Evolutionary conservation across 192 early-diverging fungal species (phyloP).

Genomic region (Rhizophagus clarus): DNA sequence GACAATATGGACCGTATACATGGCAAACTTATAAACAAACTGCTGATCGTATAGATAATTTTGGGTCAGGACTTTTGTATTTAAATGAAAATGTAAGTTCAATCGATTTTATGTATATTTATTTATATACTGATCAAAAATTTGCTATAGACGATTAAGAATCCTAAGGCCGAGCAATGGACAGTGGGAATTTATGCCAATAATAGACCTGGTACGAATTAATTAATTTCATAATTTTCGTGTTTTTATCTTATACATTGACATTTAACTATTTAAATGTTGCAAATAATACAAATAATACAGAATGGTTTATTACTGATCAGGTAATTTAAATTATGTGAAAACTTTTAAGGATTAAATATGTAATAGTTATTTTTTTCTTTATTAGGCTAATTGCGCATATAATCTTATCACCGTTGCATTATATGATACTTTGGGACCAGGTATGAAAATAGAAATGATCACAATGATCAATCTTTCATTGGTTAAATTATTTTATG

Average conservation of each 20-base stretch:
- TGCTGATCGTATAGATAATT: constrained; percentile 57
- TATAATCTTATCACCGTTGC: constrained; percentile 73
- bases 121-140: background rate
- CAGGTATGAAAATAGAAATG: constrained; percentile 13
- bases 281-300: background rate
- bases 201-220: constrained; percentile 60
- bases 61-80: constrained; percentile 73
- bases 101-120: constrained; percentile 10
- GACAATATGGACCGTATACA: constrained; percentile 64
- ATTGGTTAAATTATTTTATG: background rate
- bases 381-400: constrained; percentile 38
- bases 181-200: constrained; percentile 67
- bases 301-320: constrained; percentile 33
- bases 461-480: background rate
- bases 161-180: constrained; percentile 42
- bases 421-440: constrained; percentile 89
- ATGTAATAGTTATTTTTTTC: background rate
- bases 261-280: background rate
- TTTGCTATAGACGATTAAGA: constrained; percentile 32
- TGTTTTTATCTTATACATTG: background rate
- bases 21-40: constrained; percentile 75
- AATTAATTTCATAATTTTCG: background rate
- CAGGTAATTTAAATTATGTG: constrained; percentile 14
- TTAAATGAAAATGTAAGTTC: constrained; percentile 48
- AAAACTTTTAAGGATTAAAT: background rate